A percentile compares a stretch with the other conserved stretches of the same genome.
Evolutionary conservation across 345 rosid genomes (phyloP).

Genomic region (Rhodamnia rubescens): DNA sequence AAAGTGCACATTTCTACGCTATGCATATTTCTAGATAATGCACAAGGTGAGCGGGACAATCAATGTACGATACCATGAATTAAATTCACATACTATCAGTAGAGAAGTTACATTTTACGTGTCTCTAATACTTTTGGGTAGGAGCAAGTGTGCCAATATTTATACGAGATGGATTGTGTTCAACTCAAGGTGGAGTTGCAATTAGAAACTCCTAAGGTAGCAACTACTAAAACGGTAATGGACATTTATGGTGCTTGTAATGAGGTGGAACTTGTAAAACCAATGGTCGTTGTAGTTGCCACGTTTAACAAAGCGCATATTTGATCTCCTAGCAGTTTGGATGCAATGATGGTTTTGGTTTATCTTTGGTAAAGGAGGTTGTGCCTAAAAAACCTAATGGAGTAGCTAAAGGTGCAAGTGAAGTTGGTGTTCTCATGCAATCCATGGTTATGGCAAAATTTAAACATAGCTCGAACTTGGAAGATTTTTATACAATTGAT

Average conservation of each 20-base stretch:
- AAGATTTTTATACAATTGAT: neutral
- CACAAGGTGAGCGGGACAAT: neutral
- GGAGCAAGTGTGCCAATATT: neutral
- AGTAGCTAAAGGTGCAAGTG: neutral
- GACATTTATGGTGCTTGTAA: neutral
- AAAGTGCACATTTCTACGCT: too few species aligned
- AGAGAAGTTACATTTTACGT: neutral
- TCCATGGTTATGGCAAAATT: neutral
- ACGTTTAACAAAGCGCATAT: neutral
- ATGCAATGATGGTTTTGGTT: neutral
- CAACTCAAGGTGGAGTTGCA: neutral
- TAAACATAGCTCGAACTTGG: neutral
- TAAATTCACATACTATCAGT: neutral
- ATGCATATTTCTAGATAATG: too few species aligned
- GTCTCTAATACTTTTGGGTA: neutral
- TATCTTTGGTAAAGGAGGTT: neutral
- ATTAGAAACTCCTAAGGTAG: neutral
- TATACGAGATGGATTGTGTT: neutral
- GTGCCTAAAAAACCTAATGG: neutral
- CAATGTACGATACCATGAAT: neutral
- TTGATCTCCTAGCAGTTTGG: neutral
- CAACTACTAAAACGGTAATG: neutral
- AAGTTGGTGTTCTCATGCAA: neutral
- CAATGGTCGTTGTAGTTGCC: neutral
- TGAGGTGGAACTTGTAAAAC: neutral